phyloP scores from a whole-genome alignment of 495 filamentous ascomycete species.

The Alectoria sarmentosa region DNA sequence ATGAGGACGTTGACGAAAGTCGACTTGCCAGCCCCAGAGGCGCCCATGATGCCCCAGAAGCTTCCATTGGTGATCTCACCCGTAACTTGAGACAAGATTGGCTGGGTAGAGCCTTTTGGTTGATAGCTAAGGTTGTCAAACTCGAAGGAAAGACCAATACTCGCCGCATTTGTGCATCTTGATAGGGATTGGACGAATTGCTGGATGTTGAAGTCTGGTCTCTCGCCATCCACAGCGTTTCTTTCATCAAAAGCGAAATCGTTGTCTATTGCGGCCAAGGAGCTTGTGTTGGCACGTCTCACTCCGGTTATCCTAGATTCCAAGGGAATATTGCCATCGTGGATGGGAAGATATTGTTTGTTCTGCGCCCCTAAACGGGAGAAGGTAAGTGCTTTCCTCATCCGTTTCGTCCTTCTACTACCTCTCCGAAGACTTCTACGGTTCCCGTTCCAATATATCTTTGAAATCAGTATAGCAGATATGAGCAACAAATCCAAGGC shows the following conservation, averaged over 20 bases:
- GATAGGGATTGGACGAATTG: conserved; percentile 46
- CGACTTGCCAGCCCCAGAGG: conserved; percentile 43
- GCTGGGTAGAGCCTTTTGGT: conserved; percentile 35
- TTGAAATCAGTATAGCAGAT: conserved; percentile 27
- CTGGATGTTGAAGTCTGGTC: conserved; percentile 33
- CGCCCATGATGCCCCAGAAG: conserved; percentile 44
- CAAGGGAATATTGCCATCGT: conserved; percentile 20
- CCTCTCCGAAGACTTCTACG: conserved; percentile 18
- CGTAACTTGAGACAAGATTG: conserved; percentile 43
- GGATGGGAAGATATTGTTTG: conserved; percentile 11
- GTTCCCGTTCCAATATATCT: conserved; percentile 25
- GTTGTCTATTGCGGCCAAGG: conserved; percentile 9
- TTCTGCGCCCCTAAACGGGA: background rate
- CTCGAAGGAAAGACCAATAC: conserved; percentile 46
- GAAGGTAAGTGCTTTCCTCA: background rate
- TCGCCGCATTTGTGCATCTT: conserved; percentile 39
- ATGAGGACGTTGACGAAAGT: conserved; percentile 50
- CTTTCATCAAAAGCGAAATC: conserved; percentile 32
- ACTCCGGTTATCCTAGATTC: conserved; percentile 12
- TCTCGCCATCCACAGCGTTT: conserved; percentile 29
- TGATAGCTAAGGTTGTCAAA: conserved; percentile 41
- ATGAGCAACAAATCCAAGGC: conserved; percentile 36
- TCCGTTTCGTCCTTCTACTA: conserved; percentile 9
- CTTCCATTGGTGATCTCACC: conserved; percentile 44
- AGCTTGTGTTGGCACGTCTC: conserved; percentile 4